phyloP scores from a whole-genome alignment of 768 basidiomycete species.

The Crepidotus variabilis region DNA sequence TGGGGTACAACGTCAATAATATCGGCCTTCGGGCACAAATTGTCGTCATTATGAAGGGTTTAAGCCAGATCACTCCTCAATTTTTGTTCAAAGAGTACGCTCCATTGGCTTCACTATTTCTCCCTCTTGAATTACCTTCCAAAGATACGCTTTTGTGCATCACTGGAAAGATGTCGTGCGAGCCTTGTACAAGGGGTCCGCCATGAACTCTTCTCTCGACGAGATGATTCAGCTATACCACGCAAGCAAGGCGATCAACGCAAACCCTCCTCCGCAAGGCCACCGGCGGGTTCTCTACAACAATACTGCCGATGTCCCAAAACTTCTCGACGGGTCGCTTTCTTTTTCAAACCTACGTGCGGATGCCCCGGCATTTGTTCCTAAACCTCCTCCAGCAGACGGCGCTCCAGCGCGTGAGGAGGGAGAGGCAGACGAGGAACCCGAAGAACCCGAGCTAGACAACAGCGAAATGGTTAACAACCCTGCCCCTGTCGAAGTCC shows the following conservation, averaged over 20 bases:
- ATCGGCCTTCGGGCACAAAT: conserved; percentile 10
- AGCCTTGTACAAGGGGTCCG: conserved; percentile 6
- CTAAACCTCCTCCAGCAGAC: conserved; percentile 6
- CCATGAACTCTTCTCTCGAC: conserved; percentile 14
- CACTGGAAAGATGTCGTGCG: conserved; percentile 11
- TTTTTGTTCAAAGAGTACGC: conserved; percentile 10
- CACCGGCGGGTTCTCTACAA: conserved; percentile 18
- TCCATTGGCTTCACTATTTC: not conserved
- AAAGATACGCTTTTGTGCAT: conserved; percentile 12
- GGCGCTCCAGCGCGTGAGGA: not conserved
- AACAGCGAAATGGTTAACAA: conserved; percentile 16
- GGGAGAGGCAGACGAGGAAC: conserved; percentile 10
- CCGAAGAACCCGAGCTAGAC: conserved; percentile 20
- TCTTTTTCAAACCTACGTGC: conserved; percentile 12
- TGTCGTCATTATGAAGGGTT: conserved; percentile 7
- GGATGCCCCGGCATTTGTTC: conserved; percentile 18
- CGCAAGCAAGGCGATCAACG: conserved; percentile 2
- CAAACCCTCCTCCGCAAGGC: conserved; percentile 5
- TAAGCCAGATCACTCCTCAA: conserved; percentile 7
- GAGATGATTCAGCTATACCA: conserved; percentile 20
- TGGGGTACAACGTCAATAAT: conserved; percentile 26
- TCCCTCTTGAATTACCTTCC: not conserved
- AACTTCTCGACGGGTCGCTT: conserved; percentile 8
- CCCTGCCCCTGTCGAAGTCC: conserved; percentile 9
- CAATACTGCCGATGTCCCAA: conserved; percentile 11